Evolutionary conservation across 306 rosid species (phyloP).

Genomic region (Begonia masoniana): DNA sequence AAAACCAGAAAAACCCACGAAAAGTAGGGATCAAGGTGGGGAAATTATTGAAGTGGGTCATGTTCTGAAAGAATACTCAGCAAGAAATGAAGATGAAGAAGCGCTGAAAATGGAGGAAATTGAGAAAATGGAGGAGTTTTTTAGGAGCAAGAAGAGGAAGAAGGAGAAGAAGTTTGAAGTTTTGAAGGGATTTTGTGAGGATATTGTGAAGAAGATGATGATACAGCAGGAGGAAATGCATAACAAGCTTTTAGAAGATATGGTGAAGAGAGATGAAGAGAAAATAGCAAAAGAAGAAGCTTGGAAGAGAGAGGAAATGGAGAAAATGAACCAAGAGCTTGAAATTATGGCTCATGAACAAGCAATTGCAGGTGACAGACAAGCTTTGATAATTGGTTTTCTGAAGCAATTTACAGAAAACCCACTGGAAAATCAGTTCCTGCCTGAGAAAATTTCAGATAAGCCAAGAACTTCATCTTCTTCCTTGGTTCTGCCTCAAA

Average conservation of each 20-base stretch:
- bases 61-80: conserved; percentile 6
- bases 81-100: conserved; percentile 6
- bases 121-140: conserved; percentile 8
- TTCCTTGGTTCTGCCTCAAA: conserved; percentile 8
- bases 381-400: conserved; percentile 45
- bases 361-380: conserved; percentile 51
- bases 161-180: conserved; percentile 36
- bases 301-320: conserved; percentile 73
- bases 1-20: conserved; percentile 9
- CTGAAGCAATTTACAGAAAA: conserved; percentile 32
- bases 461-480: conserved; percentile 6
- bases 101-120: conserved; percentile 8
- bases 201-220: conserved; percentile 55
- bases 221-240: conserved; percentile 72
- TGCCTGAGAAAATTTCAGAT: too few relatives aligned
- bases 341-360: conserved; percentile 56
- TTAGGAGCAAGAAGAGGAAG: conserved; percentile 28
- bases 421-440: neutral
- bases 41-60: conserved; percentile 9
- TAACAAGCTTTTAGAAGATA: conserved; percentile 49
- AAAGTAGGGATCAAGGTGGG: conserved; percentile 5
- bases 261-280: conserved; percentile 60
- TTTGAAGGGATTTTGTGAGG: conserved; percentile 59
- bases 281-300: conserved; percentile 53
- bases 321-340: conserved; percentile 65